Conservation (phyloP, 2,329 filamentous ascomycete genomes). For the Pseudogymnoascus verrucosus region DNA sequence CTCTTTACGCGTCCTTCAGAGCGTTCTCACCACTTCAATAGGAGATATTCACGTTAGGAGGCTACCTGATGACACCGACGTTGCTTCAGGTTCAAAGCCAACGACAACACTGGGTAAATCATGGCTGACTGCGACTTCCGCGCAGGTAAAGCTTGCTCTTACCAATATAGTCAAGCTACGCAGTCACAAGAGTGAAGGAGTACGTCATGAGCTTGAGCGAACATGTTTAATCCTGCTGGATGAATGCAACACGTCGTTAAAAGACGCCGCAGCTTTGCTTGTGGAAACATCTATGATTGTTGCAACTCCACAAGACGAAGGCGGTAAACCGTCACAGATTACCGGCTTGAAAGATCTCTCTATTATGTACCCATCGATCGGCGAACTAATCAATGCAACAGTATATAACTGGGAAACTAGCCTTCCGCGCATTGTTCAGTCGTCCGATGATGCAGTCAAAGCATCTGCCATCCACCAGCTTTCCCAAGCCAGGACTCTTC, state of each 20-base stretch:
- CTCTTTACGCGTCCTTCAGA: conserved; percentile 50
- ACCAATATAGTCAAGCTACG: conserved; percentile 69
- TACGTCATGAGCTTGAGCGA: conserved; percentile 57
- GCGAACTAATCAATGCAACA: conserved; percentile 58
- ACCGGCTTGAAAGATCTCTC: conserved; percentile 55
- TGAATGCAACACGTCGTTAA: conserved; percentile 66
- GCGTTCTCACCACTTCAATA: conserved; percentile 46
- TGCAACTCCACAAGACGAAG: conserved; percentile 41
- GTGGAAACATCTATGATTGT: conserved; percentile 76
- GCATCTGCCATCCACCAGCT: conserved; percentile 66
- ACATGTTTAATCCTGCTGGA: conserved; percentile 71
- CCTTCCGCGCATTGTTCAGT: conserved; percentile 75
- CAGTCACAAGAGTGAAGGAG: conserved; percentile 58
- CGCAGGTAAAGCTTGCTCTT: conserved; percentile 77
- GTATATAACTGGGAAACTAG: conserved; percentile 76
- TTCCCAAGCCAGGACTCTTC: conserved; percentile 60
- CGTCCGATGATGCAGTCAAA: conserved; percentile 72
- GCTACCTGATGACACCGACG: conserved; percentile 26
- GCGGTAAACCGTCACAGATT: conserved; percentile 26
- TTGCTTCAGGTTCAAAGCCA: conserved; percentile 26
- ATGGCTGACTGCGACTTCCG: conserved; percentile 75
- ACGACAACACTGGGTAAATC: conserved; percentile 27
- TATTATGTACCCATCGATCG: conserved; percentile 52
- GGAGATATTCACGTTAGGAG: conserved; percentile 48
- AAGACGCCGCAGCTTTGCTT: conserved; percentile 60